Percentiles rank a stretch among this genome's conserved stretches.
These are phyloP conservation scores for Phascolomyces articulosus DNA, from an alignment of 371 early-diverging fungal species.

Conservation along the genomic window DNA sequence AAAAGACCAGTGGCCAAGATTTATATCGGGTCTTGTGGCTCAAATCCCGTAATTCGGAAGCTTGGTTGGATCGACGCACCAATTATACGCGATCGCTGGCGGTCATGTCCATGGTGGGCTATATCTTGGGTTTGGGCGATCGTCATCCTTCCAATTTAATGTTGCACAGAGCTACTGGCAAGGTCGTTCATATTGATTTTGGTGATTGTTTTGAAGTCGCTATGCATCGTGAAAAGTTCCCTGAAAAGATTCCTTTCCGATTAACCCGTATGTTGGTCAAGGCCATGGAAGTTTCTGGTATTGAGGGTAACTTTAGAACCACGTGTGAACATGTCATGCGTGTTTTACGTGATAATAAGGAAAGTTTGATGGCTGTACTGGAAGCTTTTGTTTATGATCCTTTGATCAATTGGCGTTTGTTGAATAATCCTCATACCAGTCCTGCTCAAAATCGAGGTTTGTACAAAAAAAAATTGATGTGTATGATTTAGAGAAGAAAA, in stretches of 20 bases:
- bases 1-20: conserved; percentile 95
- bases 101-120: conserved; percentile 99
- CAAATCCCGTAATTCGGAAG: conserved; percentile 93
- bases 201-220: conserved; percentile 99
- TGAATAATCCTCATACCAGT: conserved; percentile 47
- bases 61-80: conserved; percentile 95
- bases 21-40: conserved; percentile 95
- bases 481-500: too few species aligned
- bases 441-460: conserved; percentile 44
- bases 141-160: conserved; percentile 98
- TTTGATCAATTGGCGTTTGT: conserved; percentile 90
- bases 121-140: conserved; percentile 97
- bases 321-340: conserved; percentile 97
- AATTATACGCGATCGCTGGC: conserved; percentile 97
- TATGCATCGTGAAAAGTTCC: conserved; percentile 96
- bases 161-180: conserved; percentile 92
- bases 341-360: conserved; percentile 94
- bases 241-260: conserved; percentile 98
- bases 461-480: background rate
- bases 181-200: conserved; percentile 98
- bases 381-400: conserved; percentile 99
- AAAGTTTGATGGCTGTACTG: conserved; percentile 97
- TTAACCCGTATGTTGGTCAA: conserved; percentile 97
- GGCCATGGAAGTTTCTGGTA: conserved; percentile 97
- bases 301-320: conserved; percentile 95